Evolutionary conservation across 139 green algal genomes (phyloP).

Genomic region (Haematococcus lacustris): DNA sequence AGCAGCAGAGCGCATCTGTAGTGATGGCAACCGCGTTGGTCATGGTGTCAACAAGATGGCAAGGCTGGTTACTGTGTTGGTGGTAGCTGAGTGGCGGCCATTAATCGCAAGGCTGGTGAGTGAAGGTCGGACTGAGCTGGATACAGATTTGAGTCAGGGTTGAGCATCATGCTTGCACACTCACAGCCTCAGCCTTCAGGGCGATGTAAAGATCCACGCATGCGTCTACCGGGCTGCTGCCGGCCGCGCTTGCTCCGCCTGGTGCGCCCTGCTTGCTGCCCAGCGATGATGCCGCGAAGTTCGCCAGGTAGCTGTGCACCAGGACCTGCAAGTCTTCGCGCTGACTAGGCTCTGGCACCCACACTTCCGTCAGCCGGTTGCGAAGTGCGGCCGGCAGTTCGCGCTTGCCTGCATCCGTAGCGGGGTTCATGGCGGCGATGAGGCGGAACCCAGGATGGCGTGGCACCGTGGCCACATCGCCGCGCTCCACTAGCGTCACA

Average conservation of each 20-base stretch:
- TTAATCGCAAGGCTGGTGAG: not conserved
- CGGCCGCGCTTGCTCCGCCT: not conserved
- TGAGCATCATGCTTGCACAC: conserved; percentile 1
- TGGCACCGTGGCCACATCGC: conserved; percentile 46
- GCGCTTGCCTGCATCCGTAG: conserved; percentile 92
- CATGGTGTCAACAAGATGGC: not conserved
- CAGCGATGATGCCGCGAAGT: conserved; percentile 5
- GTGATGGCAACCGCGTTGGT: not conserved
- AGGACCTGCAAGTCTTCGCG: conserved; percentile 77
- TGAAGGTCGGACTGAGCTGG: too few relatives aligned
- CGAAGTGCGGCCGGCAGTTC: conserved; percentile 81
- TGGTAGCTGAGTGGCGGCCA: not conserved
- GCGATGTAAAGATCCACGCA: conserved; percentile 92
- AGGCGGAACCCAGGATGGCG: conserved; percentile 88
- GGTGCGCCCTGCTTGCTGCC: too few relatives aligned
- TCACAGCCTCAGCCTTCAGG: conserved; percentile 67
- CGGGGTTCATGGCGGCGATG: conserved; percentile 96
- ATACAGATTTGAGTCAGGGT: too few relatives aligned
- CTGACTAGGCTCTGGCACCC: conserved; percentile 69
- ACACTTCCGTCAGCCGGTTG: conserved; percentile 91
- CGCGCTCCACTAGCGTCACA: conserved; percentile 76
- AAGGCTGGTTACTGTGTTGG: not conserved
- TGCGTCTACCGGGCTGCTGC: conserved; percentile 53
- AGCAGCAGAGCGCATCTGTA: not conserved
- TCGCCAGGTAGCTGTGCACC: conserved; percentile 68